phyloP scores from a whole-genome alignment of 805 yeast genomes.

The Cephaloascus albidus region DNA sequence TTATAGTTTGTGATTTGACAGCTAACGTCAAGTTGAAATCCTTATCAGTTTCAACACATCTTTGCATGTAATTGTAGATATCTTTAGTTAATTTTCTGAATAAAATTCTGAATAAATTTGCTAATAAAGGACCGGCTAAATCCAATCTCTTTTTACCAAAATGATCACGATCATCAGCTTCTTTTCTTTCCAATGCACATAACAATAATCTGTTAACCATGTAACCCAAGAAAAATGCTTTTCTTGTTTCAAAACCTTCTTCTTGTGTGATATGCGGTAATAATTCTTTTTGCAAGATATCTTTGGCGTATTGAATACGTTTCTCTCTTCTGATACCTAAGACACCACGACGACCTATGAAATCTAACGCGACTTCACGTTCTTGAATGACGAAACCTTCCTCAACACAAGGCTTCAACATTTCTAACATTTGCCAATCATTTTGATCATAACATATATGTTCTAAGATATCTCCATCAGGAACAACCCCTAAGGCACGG shows the following conservation, averaged over 20 bases:
- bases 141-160: slow-evolving; percentile 98
- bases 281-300: slow-evolving; percentile 90
- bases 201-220: slow-evolving; percentile 92
- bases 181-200: slow-evolving; percentile 95
- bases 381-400: slow-evolving; percentile 98
- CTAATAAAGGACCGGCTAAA: slow-evolving; percentile 96
- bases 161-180: slow-evolving; percentile 98
- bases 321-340: slow-evolving; percentile 94
- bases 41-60: slow-evolving; percentile 96
- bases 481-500: slow-evolving; percentile 96
- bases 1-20: slow-evolving; percentile 92
- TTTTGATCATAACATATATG: slow-evolving; percentile 96
- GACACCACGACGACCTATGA: slow-evolving; percentile 96
- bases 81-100: slow-evolving; percentile 95
- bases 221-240: slow-evolving; percentile 95
- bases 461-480: slow-evolving; percentile 97
- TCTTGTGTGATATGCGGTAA: slow-evolving; percentile 96
- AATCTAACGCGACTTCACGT: slow-evolving; percentile 95
- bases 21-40: slow-evolving; percentile 96
- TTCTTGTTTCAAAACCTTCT: slow-evolving; percentile 94
- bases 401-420: slow-evolving; percentile 98
- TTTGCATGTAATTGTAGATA: slow-evolving; percentile 96
- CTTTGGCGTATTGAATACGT: slow-evolving; percentile 97
- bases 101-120: slow-evolving; percentile 87
- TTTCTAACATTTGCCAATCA: slow-evolving; percentile 99